Percentiles rank a stretch among this genome's conserved stretches.
Evolutionary conservation across 2,329 filamentous ascomycete species (phyloP).

Genomic region (Ceratocystis huliohia): DNA sequence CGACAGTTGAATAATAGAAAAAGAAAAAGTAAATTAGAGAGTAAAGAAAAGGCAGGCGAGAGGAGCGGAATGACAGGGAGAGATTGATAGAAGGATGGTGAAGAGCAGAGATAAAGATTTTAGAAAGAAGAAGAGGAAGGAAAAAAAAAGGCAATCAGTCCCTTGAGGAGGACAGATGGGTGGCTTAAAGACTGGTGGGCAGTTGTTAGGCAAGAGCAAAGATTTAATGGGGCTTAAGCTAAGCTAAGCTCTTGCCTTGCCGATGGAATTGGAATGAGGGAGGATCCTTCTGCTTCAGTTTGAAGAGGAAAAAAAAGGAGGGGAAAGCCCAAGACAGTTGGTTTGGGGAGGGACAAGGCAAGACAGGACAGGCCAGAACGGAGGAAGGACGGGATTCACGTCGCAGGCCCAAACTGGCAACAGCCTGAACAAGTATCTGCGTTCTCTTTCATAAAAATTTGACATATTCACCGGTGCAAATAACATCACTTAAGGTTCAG

Average conservation of each 20-base stretch:
- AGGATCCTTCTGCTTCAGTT: background rate
- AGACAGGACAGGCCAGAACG: background rate
- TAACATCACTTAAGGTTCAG: too few relatives aligned
- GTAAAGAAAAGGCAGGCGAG: background rate
- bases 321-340: background rate
- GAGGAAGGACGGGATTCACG: background rate
- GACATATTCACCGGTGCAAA: background rate
- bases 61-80: background rate
- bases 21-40: background rate
- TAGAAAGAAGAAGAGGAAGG: background rate
- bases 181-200: background rate
- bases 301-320: background rate
- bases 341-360: background rate
- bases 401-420: background rate
- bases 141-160: background rate
- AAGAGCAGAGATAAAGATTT: background rate
- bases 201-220: constrained; percentile 4
- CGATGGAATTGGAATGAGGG: constrained; percentile 2
- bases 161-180: constrained; percentile 3
- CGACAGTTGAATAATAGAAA: background rate
- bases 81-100: background rate
- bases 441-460: background rate
- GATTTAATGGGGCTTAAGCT: constrained; percentile 10
- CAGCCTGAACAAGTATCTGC: background rate
- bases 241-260: constrained; percentile 4